Base-by-base conservation (phyloP, 345 rosid genomes). In the Ceriops decandra region DNA sequence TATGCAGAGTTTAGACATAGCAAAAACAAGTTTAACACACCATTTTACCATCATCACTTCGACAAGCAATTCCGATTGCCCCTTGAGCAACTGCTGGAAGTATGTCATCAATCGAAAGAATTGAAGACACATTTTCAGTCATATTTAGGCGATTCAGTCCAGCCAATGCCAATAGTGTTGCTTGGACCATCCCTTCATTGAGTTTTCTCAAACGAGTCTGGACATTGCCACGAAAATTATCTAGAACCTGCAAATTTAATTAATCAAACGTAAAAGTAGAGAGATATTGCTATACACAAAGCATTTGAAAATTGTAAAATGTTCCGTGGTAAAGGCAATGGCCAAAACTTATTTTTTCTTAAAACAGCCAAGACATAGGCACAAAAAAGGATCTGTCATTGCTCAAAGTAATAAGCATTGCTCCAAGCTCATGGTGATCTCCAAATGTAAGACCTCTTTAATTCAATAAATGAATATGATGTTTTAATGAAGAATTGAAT, bases 81-180 rank as follows among this genome's bases (percentile, higher is more conserved):
- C 99, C 99, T 77, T 95, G 99, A 68, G 99, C 99, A 85, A 95
- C 99, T 53, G 99, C 99, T 11, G 99, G 99, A 71, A 95, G 98
- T 98, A 95, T 95, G 67, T 91, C 97, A 63, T 91, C 89, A 1
- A 91, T 79, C 31, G 98, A 73, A 62, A 95, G 89, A 67, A 85
- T 72, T 35, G 89, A 81, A 56, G 96, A 80, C 35, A 91, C 98
- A 60, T 90, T 89, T 72, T 90, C 98, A 2, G 91, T 91, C 96
- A 95, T 91, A 75, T 77, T 84, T 72, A 95, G 71, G 70, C 99
- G 92, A 78, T 85, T 95, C 11, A 95, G 95, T 58, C 99, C 99
- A 76, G 99, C 98, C 71, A 95, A 79, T 22, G 99, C 99, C 79
- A 95, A 86, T 38, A 95, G 72, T 33, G 99, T 95, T 24, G 99